Evolutionary conservation across 768 basidiomycete species (phyloP), one percentile per base, ranked within the genome.

Genomic region (Mrakia gelida): DNA sequence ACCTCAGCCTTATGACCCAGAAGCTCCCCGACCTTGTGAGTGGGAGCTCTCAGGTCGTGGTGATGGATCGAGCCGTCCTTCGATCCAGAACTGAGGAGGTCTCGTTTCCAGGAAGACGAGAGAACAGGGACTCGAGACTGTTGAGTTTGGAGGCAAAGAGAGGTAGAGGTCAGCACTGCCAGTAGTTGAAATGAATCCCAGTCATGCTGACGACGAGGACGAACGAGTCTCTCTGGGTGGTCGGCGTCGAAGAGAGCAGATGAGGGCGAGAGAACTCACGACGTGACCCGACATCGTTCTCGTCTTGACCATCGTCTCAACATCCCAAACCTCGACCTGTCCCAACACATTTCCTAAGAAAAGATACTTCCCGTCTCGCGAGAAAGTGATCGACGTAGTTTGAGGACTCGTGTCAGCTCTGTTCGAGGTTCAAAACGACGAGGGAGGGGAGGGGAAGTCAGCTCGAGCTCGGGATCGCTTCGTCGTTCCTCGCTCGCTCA

Each of bases 31-130:
- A 95, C 92, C 82, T 95, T 92, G 84, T 99, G 94, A 43, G 90
- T 86, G 8, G 91, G 89, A 11, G 95, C 86, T 3, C 96, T 88
- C 1, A 99, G 95, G 82, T 99, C 96, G 81, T 96, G 94, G 84
- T 98, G 94, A 88, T 93, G 93, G 81, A 99, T 97, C 79, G 92
- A 92, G 0, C 97, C 96, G 82, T 96, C 95, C 18, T 90, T 90
- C 81, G 95, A 96, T 0, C 95, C 96, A 0, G 91, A 92, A 41
- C 89, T 91, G 59, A 98, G 86, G 59, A 97, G 87, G 80, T 95
- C 94, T 45, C 90, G 87, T 83, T 92, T 87, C 96, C 96, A 99
- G 10, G 90, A 90, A 34, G 45, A 10, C 9, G 45, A 45, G 45
- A 99, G 86, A 2, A 90, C 88, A 0, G 93, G 92, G 13, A 98